Percentiles rank a stretch among this genome's conserved stretches.
Conservation (phyloP, 2,329 filamentous ascomycete species). For the Stemphylium lycopersici region DNA sequence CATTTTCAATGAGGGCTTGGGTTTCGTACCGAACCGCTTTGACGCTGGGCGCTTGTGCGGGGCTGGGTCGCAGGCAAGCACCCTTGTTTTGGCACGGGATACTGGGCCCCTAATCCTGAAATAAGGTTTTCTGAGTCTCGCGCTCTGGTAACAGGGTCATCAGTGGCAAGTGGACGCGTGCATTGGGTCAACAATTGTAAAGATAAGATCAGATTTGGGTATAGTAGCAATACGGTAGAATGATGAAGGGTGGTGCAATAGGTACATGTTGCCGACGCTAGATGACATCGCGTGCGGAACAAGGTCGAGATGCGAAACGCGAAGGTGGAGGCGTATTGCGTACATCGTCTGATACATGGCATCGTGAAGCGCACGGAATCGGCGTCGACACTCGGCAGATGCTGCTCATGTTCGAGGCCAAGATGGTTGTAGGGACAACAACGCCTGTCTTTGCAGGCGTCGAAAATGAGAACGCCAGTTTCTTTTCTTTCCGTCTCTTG, state of each 20-base stretch:
- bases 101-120: conserved; percentile 4
- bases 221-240: conserved; percentile 11
- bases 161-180: conserved; percentile 1
- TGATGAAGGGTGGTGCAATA: conserved; percentile 4
- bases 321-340: conserved; percentile 7
- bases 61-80: conserved; percentile 2
- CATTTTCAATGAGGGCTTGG: conserved; percentile 5
- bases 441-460: conserved; percentile 8
- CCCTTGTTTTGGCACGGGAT: conserved; percentile 9
- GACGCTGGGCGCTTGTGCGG: conserved; percentile 15
- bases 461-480: conserved; percentile 13
- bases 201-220: conserved; percentile 15
- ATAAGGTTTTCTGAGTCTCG: conserved; percentile 5
- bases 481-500: conserved; percentile 10
- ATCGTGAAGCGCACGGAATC: conserved; percentile 7
- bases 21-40: conserved; percentile 25
- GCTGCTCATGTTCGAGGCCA: conserved; percentile 6
- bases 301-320: conserved; percentile 4
- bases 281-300: neutral
- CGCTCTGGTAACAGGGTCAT: conserved; percentile 6
- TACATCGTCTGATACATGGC: conserved; percentile 18
- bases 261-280: conserved; percentile 10
- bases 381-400: neutral
- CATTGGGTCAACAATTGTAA: conserved; percentile 4
- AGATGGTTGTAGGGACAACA: neutral